Conservation (phyloP, 495 filamentous ascomycete species). For the Penicillium parvum region DNA sequence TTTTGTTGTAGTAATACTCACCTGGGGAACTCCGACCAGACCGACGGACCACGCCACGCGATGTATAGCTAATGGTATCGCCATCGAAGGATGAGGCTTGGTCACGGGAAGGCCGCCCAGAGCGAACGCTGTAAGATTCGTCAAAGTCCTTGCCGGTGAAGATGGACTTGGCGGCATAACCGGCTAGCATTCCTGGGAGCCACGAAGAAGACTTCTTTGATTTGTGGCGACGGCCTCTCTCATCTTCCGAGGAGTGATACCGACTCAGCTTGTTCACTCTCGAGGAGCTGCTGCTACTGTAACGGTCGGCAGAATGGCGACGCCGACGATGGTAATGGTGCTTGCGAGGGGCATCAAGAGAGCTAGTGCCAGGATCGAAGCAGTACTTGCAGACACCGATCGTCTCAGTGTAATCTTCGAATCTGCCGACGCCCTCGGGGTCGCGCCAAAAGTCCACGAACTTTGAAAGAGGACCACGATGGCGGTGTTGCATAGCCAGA, state of each 20-base stretch:
- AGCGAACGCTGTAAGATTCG: constrained; percentile 55
- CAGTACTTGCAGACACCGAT: constrained; percentile 67
- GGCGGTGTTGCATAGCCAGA: constrained; percentile 44
- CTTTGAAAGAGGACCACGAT: constrained; percentile 51
- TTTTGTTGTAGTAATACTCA: constrained; percentile 26
- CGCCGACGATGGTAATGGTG: constrained; percentile 53
- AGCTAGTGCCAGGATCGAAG: constrained; percentile 59
- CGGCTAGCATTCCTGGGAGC: constrained; percentile 51
- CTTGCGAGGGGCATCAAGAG: constrained; percentile 59
- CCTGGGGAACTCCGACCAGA: constrained; percentile 32
- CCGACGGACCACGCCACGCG: constrained; percentile 35
- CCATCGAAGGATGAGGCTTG: constrained; percentile 31
- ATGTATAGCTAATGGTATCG: constrained; percentile 42
- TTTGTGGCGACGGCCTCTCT: constrained; percentile 42
- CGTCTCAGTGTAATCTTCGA: constrained; percentile 69
- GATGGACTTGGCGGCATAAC: constrained; percentile 52
- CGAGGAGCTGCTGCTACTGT: constrained; percentile 36
- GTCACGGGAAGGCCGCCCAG: constrained; percentile 37
- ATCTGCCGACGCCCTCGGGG: constrained; percentile 61
- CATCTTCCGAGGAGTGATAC: constrained; percentile 54
- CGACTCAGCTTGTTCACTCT: constrained; percentile 55
- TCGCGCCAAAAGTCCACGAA: constrained; percentile 64
- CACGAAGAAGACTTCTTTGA: constrained; percentile 41
- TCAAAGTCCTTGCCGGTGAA: constrained; percentile 52
- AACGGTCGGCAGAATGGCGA: constrained; percentile 41